Evolutionary conservation across 768 basidiomycete species (phyloP).

Genomic region (Pholiota molesta): DNA sequence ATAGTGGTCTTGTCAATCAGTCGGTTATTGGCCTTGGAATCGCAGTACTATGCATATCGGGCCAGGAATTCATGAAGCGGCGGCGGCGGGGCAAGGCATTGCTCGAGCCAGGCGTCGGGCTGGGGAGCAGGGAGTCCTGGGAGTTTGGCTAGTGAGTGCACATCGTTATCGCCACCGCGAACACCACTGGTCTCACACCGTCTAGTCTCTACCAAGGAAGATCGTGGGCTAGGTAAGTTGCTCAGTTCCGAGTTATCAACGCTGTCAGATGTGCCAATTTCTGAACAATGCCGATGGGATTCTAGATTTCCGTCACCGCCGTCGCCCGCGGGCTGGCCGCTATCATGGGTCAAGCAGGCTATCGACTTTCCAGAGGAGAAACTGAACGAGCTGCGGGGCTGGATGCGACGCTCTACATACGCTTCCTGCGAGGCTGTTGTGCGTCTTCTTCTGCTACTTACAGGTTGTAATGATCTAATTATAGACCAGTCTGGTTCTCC

Average conservation of each 20-base stretch:
- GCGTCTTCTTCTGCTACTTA: no score
- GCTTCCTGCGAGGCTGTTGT: constrained; percentile 78
- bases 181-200: not conserved
- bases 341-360: constrained; percentile 70
- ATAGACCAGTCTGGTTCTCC: constrained; percentile 60
- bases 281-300: not conserved
- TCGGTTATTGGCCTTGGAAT: constrained; percentile 66
- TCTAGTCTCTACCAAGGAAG: constrained; percentile 73
- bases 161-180: not conserved
- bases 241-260: not conserved
- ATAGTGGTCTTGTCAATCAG: constrained; percentile 76
- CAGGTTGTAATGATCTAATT: constrained; percentile 15
- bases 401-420: constrained; percentile 75
- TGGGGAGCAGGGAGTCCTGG: constrained; percentile 79
- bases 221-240: constrained; percentile 70
- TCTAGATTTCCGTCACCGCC: constrained; percentile 66
- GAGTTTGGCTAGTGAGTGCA: constrained; percentile 84
- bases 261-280: no score
- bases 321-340: constrained; percentile 59
- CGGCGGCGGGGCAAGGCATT: constrained; percentile 50
- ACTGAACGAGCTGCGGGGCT: constrained; percentile 64
- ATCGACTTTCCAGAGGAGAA: constrained; percentile 59
- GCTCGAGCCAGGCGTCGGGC: constrained; percentile 36
- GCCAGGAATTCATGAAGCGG: constrained; percentile 74
- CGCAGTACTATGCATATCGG: constrained; percentile 57